Evolutionary conservation across 2,329 filamentous ascomycete genomes (phyloP).

Genomic region (Allantophomopsis cytisporea): DNA sequence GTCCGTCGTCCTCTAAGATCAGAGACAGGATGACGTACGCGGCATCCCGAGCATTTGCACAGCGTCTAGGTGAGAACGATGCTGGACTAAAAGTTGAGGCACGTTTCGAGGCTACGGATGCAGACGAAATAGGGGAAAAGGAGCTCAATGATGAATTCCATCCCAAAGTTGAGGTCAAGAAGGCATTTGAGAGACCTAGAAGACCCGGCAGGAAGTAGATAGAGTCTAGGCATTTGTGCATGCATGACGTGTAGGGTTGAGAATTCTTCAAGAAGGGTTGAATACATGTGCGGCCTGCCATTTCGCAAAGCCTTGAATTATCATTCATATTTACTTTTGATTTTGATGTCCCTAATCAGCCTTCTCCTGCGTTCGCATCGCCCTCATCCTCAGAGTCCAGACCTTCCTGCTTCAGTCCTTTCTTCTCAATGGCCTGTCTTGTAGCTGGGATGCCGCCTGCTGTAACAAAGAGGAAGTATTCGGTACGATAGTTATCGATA

Average conservation of each 20-base stretch:
- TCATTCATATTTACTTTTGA: no score
- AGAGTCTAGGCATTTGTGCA: not conserved
- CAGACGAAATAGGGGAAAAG: constrained; percentile 56
- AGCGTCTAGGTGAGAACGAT: constrained; percentile 50
- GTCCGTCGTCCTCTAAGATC: constrained; percentile 58
- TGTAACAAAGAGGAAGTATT: constrained; percentile 64
- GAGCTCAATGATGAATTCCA: constrained; percentile 53
- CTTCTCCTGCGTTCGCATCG: constrained; percentile 17
- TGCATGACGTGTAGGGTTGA: no score
- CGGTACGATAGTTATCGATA: constrained; percentile 58
- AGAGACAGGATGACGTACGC: constrained; percentile 82
- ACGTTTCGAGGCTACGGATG: constrained; percentile 55
- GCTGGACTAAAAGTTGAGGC: constrained; percentile 55
- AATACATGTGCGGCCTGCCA: no score
- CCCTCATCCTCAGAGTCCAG: constrained; percentile 27
- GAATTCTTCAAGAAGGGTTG: no score
- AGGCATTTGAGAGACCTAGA: constrained; percentile 66
- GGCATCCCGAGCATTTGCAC: constrained; percentile 51
- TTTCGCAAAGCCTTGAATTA: no score
- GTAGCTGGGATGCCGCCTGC: constrained; percentile 53
- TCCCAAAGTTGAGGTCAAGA: constrained; percentile 49
- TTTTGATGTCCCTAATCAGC: not conserved
- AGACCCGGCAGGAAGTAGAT: constrained; percentile 42
- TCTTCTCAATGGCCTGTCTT: constrained; percentile 28
- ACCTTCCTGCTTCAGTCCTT: constrained; percentile 28